Percentiles rank a stretch among this genome's conserved stretches.
These are phyloP conservation scores for Plantago rigida DNA, from an alignment of 305 asterid species.

Conservation along the genomic window DNA sequence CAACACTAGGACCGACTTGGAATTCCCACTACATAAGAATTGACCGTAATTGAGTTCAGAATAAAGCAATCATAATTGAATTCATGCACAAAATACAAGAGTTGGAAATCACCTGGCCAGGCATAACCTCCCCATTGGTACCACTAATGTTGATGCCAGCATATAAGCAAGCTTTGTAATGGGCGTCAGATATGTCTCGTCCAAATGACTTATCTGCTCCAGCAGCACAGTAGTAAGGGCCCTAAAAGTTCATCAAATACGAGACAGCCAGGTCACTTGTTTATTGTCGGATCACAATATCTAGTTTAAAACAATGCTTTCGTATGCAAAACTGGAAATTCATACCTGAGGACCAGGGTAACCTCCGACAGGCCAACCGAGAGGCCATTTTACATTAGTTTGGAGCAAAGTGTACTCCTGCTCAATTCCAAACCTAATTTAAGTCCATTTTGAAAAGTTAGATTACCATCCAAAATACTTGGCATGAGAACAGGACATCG, in stretches of 20 bases:
- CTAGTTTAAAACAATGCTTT: background rate
- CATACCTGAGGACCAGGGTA: slow-evolving; percentile 96
- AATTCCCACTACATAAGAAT: slow-evolving; percentile 72
- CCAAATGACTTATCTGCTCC: slow-evolving; percentile 97
- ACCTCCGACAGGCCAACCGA: slow-evolving; percentile 96
- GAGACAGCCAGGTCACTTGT: slow-evolving; percentile 3
- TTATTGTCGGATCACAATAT: background rate
- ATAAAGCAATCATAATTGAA: background rate
- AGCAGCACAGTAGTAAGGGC: slow-evolving; percentile 92
- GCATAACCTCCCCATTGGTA: slow-evolving; percentile 96
- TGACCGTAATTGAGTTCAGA: background rate
- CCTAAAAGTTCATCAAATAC: slow-evolving; percentile 39
- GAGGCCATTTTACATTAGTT: slow-evolving; percentile 67
- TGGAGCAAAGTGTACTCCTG: slow-evolving; percentile 90
- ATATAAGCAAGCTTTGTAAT: slow-evolving; percentile 90
- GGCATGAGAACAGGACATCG: background rate
- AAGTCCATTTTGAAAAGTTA: slow-evolving; percentile 9
- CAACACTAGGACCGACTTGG: slow-evolving; percentile 94
- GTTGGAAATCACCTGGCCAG: slow-evolving; percentile 65
- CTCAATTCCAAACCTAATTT: slow-evolving; percentile 78
- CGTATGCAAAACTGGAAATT: background rate
- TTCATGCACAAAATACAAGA: background rate
- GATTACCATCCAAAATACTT: slow-evolving; percentile 5
- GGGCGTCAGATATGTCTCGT: slow-evolving; percentile 91
- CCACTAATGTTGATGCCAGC: slow-evolving; percentile 96